phyloP scores from a whole-genome alignment of 805 yeast genomes.

The Saccharomyces mikatae region DNA sequence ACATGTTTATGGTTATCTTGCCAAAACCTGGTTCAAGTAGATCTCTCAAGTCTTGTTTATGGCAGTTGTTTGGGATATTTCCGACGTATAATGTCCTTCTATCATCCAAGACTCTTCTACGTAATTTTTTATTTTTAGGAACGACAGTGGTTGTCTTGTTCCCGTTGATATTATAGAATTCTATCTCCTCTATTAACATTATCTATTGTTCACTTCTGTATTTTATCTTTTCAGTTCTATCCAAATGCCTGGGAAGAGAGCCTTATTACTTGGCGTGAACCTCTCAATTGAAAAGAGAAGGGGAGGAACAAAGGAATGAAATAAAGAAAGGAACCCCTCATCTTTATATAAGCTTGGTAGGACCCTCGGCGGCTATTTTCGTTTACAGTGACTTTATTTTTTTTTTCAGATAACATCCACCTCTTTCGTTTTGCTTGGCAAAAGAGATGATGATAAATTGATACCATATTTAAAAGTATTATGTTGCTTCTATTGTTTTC shows the following conservation, averaged over 20 bases:
- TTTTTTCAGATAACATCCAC: neutral
- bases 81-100: constrained; percentile 30
- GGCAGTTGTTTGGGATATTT: constrained; percentile 24
- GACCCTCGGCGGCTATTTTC: neutral
- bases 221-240: neutral
- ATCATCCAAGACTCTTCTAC: constrained; percentile 13
- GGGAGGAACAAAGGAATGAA: neutral
- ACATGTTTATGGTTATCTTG: neutral
- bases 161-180: constrained; percentile 5
- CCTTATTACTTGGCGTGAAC: neutral
- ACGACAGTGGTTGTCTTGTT: constrained; percentile 1
- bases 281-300: neutral
- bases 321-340: neutral
- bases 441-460: neutral
- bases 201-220: neutral
- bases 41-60: constrained; percentile 10
- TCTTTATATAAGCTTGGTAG: neutral
- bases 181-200: constrained; percentile 16
- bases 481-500: neutral
- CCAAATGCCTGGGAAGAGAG: too few relatives aligned
- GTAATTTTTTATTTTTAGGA: neutral
- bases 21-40: constrained; percentile 22
- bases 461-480: neutral
- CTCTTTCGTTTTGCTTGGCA: neutral
- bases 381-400: neutral